Conservation (phyloP, 108 stramenopile genomes). For the Asterionellopsis glacialis region DNA sequence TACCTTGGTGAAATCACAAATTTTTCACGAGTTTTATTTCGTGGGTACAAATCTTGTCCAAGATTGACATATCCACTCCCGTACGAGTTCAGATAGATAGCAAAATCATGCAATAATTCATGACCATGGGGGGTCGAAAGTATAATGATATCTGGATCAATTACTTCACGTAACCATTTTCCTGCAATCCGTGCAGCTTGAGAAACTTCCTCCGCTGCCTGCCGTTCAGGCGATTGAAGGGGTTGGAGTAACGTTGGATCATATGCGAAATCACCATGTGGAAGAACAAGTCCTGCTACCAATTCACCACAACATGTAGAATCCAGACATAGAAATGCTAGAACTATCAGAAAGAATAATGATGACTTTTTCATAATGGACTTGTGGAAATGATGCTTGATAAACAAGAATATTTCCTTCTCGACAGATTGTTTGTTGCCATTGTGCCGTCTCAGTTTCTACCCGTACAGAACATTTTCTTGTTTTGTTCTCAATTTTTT, state of each 20-base stretch:
- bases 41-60: conserved; percentile 15
- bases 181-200: conserved; percentile 14
- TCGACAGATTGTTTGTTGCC: no score
- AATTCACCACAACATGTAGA: not conserved
- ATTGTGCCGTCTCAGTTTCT: no score
- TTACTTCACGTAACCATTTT: conserved; percentile 8
- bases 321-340: no score
- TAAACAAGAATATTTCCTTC: no score
- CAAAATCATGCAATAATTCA: conserved; percentile 21
- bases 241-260: conserved; percentile 28
- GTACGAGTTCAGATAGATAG: conserved; percentile 14
- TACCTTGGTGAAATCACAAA: conserved; percentile 2
- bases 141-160: conserved; percentile 13
- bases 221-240: not conserved
- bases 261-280: conserved; percentile 49
- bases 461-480: no score
- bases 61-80: conserved; percentile 25
- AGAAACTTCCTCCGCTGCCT: conserved; percentile 14
- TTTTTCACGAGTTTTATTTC: conserved; percentile 7
- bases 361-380: no score
- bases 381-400: no score
- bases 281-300: conserved; percentile 18
- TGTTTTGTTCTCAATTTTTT: no score
- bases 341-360: no score
- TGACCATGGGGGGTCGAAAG: conserved; percentile 45